Base-by-base conservation (phyloP, 768 basidiomycete genomes). In the Tricholoma sp. region DNA sequence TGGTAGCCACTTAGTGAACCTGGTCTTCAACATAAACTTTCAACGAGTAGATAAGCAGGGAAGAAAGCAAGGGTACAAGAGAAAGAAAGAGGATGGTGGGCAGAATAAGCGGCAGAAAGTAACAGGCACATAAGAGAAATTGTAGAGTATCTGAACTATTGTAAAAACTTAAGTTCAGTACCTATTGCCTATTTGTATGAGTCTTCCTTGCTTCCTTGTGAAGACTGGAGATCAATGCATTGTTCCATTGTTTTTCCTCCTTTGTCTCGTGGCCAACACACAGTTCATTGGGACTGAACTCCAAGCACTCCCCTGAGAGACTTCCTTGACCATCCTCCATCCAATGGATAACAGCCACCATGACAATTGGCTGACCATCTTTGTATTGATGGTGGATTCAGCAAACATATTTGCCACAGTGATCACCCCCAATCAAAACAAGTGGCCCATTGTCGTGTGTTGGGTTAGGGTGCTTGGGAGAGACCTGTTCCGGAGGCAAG, bases 371-470 rank as follows among this genome's bases (percentile, higher is more conserved):
- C 22, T n/a, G 18, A 19, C 35, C 50, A 19, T 32, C 50, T 52
- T 52, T 8, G 12, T 52, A 18, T 52, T 31, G 9, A 52, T 52
- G 50, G 21, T 52, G 50, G 35, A 52, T 52, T 37, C 29, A 7
- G 29, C 19, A 9, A 52, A 34, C 22, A 27, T 47, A 2, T 47
- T 47, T 47, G 46, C 46, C 41, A 47, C n/a, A n/a, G 46, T 47
- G 46, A 32, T 52, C 50, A 52, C 50, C 31, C 14, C 34, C 50
- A 27, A 37, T 52, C 35, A 52, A 31, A 52, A 52, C 31, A 52
- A 52, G 50, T 16, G n/a, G 19, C 50, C 50, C n/a, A 32, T 52
- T 52, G 50, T 52, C 50, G 6, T 16, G 50, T 9, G 6, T 19
- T 11, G n/a, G 31, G 14, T 37, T 19, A 37, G 50, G 31, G 35